A percentile compares a stretch with the other conserved stretches of the same genome.
Evolutionary conservation across 2,329 filamentous ascomycete species (phyloP).

Genomic region (Nemania serpens): DNA sequence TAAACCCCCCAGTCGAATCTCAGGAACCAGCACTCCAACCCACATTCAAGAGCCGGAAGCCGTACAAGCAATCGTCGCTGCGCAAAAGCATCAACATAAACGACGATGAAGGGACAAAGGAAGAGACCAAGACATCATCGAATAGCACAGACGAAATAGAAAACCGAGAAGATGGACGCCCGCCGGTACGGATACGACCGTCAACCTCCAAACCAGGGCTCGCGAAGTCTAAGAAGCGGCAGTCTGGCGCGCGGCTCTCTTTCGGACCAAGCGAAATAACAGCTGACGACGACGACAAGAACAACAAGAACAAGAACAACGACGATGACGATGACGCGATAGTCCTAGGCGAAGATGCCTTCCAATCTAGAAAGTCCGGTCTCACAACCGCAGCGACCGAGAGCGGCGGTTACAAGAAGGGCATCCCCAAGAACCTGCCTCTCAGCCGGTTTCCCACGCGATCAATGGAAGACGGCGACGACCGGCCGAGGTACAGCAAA

Average conservation of each 20-base stretch:
- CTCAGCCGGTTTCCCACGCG: constrained; percentile 58
- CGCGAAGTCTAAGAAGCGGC: constrained; percentile 70
- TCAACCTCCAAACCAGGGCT: constrained; percentile 53
- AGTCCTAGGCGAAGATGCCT: constrained; percentile 48
- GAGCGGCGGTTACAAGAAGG: constrained; percentile 66
- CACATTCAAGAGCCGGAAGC: constrained; percentile 52
- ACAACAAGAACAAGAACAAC: too few species aligned
- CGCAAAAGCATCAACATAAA: constrained; percentile 58
- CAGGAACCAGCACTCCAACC: constrained; percentile 46
- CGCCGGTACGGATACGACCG: constrained; percentile 56
- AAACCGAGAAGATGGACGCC: constrained; percentile 51
- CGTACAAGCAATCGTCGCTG: constrained; percentile 62
- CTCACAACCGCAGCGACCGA: constrained; percentile 69
- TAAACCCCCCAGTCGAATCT: constrained; percentile 36
- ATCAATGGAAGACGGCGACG: constrained; percentile 64
- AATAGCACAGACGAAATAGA: constrained; percentile 38
- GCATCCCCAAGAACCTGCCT: constrained; percentile 49
- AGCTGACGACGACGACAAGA: constrained; percentile 54
- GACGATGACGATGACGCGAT: constrained; percentile 52
- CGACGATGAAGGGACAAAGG: constrained; percentile 43
- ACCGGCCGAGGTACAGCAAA: constrained; percentile 80
- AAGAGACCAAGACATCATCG: constrained; percentile 26
- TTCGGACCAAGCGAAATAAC: constrained; percentile 68
- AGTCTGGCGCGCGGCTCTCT: constrained; percentile 67
- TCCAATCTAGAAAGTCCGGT: constrained; percentile 65